phyloP scores from a whole-genome alignment of 768 basidiomycete species.

The Boletus tomentosulus region DNA sequence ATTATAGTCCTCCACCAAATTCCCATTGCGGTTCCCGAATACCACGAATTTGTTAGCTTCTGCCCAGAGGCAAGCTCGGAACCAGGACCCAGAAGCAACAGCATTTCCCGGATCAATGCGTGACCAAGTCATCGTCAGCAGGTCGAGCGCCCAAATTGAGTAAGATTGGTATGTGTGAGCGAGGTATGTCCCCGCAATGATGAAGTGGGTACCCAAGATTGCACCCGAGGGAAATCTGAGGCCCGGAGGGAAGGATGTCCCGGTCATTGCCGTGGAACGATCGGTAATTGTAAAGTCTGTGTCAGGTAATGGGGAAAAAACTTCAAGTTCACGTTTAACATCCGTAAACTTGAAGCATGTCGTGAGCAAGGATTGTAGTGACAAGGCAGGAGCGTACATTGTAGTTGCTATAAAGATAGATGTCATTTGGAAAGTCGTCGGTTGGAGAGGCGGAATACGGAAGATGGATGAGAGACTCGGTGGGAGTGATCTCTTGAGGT shows the following conservation, averaged over 20 bases:
- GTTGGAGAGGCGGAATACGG: constrained; percentile 73
- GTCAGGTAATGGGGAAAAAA: constrained; percentile 78
- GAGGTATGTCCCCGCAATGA: constrained; percentile 94
- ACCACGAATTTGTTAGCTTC: constrained; percentile 83
- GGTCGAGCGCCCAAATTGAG: constrained; percentile 93
- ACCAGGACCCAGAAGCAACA: constrained; percentile 89
- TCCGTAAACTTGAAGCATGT: constrained; percentile 69
- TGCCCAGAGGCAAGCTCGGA: constrained; percentile 84
- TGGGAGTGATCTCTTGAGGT: constrained; percentile 48
- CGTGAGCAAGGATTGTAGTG: constrained; percentile 5
- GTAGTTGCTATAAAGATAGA: constrained; percentile 93
- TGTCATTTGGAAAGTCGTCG: constrained; percentile 77
- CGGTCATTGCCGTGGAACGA: constrained; percentile 76
- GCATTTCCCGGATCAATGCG: constrained; percentile 86
- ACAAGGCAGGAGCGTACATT: constrained; percentile 54
- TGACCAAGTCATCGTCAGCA: constrained; percentile 78
- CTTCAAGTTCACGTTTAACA: constrained; percentile 91
- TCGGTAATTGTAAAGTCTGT: constrained; percentile 76
- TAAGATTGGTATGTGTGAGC: constrained; percentile 93
- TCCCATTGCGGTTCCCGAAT: constrained; percentile 86
- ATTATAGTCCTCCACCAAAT: constrained; percentile 90
- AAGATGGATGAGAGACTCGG: constrained; percentile 62
- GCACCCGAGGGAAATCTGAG: constrained; percentile 95
- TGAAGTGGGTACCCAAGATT: constrained; percentile 83
- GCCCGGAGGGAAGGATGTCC: constrained; percentile 83